Conservation (phyloP, 306 rosid genomes). For the Sicyos baderoa region DNA sequence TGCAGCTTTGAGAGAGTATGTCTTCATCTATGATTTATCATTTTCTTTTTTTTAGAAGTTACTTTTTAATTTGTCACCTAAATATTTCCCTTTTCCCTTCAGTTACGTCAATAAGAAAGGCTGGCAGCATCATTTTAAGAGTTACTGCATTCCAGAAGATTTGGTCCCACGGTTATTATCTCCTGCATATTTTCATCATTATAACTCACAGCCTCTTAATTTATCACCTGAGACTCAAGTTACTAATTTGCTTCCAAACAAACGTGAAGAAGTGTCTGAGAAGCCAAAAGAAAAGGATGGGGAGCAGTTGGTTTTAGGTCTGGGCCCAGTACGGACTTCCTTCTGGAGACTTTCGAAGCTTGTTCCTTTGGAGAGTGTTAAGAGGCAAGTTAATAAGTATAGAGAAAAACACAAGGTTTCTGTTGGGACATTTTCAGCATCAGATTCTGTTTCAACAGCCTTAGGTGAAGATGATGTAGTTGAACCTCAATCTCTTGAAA, state of each 20-base stretch:
- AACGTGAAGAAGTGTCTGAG: constrained; percentile 41
- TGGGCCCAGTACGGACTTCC: constrained; percentile 88
- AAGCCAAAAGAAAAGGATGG: constrained; percentile 50
- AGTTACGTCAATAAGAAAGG: constrained; percentile 88
- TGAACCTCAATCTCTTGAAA: constrained; percentile 86
- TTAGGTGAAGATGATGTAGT: constrained; percentile 58
- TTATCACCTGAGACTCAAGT: constrained; percentile 37
- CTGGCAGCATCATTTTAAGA: constrained; percentile 91
- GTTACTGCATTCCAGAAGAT: constrained; percentile 96
- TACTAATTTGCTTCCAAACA: constrained; percentile 29
- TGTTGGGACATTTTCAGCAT: constrained; percentile 34
- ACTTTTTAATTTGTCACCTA: not conserved
- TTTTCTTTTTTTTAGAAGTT: not conserved
- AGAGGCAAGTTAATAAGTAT: constrained; percentile 47
- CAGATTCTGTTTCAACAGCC: constrained; percentile 44
- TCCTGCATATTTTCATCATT: constrained; percentile 95
- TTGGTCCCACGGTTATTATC: constrained; percentile 88
- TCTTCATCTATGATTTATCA: constrained; percentile 14
- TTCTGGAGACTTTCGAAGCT: constrained; percentile 90
- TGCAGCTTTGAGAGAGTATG: constrained; percentile 96
- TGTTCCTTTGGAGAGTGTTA: constrained; percentile 78
- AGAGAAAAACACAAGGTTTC: constrained; percentile 38
- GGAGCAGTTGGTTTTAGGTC: constrained; percentile 80
- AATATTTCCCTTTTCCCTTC: constrained; percentile 19
- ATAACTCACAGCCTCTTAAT: constrained; percentile 60